Conservation (phyloP, 2,329 filamentous ascomycete genomes). For the Raffaelea albimanens region DNA sequence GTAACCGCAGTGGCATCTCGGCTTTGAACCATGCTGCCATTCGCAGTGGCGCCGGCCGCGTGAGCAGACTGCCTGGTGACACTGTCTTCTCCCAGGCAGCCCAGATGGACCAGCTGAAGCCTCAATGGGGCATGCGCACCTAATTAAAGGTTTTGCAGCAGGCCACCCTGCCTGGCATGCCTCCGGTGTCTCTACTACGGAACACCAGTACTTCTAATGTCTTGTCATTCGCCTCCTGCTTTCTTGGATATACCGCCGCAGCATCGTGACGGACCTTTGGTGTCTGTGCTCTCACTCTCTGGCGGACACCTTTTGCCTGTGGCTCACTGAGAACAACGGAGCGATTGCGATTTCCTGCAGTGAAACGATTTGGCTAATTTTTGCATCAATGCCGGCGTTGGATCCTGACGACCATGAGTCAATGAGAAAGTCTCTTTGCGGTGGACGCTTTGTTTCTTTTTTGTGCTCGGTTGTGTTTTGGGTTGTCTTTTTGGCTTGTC, state of each 20-base stretch:
- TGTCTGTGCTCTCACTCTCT: neutral
- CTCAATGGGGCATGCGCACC: conserved; percentile 45
- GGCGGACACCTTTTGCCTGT: neutral
- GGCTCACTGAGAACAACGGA: neutral
- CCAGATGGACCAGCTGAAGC: conserved; percentile 51
- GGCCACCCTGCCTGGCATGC: no score
- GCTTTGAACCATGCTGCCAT: conserved; percentile 60
- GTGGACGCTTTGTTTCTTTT: neutral
- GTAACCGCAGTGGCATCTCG: conserved; percentile 72
- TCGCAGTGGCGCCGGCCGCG: conserved; percentile 73
- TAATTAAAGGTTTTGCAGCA: no score
- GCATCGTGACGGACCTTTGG: no score
- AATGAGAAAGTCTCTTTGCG: no score
- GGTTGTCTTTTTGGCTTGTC: neutral
- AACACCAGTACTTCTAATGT: neutral
- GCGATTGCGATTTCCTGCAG: neutral
- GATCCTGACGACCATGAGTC: neutral
- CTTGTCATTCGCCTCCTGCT: no score
- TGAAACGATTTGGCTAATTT: neutral
- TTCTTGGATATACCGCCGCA: no score
- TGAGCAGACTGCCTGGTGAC: conserved; percentile 75
- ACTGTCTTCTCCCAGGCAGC: conserved; percentile 69
- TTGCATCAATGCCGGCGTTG: conserved; percentile 10
- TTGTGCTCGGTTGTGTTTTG: neutral
- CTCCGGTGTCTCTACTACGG: no score